Evolutionary conservation across 768 basidiomycete genomes (phyloP), one percentile per base, ranked within the genome.

Genomic region (Lentinula raphanica): DNA sequence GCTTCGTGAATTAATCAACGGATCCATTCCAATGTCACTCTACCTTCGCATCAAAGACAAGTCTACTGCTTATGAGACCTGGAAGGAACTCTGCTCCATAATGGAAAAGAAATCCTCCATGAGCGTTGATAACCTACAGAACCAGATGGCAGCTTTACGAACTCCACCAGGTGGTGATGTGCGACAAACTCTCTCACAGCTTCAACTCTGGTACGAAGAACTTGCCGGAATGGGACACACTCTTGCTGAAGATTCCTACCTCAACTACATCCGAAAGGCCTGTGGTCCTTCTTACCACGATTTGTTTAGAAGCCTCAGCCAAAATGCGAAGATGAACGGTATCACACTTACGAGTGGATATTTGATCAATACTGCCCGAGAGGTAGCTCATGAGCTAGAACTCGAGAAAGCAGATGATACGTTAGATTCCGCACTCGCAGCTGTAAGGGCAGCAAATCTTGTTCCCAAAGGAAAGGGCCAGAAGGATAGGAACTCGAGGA

Each of bases 201-300:
- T 60, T 44, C 13, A 60, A 44, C 29, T 51, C 13, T 57, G 60
- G 48, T 82, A 83, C 78, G 63, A 60, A 71, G 62, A n/a, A 8
- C 35, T n/a, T 3, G 5, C 31, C 48, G 35, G 17, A 9, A 23
- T 15, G 8, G 17, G n/a, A 12, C 13, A 27, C 6, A 49, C 42
- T 3, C 5, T 61, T 8, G 15, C 31, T 17, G 35, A 48, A 17
- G 8, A 4, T 4, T 28, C 35, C 19, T 53, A 36, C 62, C 21
- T 23, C 12, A 28, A 59, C 50, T 44, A 68, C 17, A 64, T 64
- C 46, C 35, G 55, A 19, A 46, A 46, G 31, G 59, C 54, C 19
- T 46, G 44, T 23, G 21, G 44, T 9, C n/a, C 21, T 15, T 23
- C 44, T 9, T 46, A 46, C 48, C 56, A 12, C 58, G 23, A 58